Conservation (phyloP, 768 basidiomycete species). For the Lactifluus hygrophoroides region DNA sequence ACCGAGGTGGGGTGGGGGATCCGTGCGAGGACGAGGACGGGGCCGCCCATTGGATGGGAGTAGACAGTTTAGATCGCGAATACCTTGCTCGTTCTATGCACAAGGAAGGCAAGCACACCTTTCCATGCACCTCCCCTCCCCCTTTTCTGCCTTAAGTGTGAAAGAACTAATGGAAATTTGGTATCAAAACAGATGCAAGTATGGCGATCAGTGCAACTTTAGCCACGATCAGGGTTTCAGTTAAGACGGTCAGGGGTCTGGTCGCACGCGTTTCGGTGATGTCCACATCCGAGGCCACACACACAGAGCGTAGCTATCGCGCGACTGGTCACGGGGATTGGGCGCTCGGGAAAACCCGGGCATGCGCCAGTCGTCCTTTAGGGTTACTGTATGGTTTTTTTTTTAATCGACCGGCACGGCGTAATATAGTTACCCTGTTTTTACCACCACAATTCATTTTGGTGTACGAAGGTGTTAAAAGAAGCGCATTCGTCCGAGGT, state of each 20-base stretch:
- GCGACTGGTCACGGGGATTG: neutral
- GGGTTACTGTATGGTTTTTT: neutral
- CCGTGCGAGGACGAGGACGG: slow-evolving; percentile 37
- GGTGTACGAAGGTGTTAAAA: neutral
- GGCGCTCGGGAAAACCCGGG: neutral
- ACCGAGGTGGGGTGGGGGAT: slow-evolving; percentile 20
- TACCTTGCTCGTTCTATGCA: slow-evolving; percentile 85
- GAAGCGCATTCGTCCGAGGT: slow-evolving; percentile 4
- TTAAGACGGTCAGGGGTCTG: neutral
- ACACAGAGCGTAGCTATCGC: too few relatives aligned
- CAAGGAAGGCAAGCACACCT: slow-evolving; percentile 85
- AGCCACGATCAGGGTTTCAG: slow-evolving; percentile 44
- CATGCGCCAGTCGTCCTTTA: neutral
- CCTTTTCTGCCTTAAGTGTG: neutral
- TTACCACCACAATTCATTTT: slow-evolving; percentile 7
- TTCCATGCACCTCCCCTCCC: slow-evolving; percentile 28
- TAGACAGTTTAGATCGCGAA: slow-evolving; percentile 72
- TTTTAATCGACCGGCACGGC: slow-evolving; percentile 2
- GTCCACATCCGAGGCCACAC: neutral
- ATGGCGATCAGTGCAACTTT: slow-evolving; percentile 83
- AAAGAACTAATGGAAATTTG: slow-evolving; percentile 11
- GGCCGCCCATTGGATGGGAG: slow-evolving; percentile 47
- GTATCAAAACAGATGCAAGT: slow-evolving; percentile 68
- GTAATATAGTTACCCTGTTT: slow-evolving; percentile 11
- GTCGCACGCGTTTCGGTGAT: neutral